Base-by-base conservation (phyloP, 139 green algal genomes). In the Chlorella sp. region DNA sequence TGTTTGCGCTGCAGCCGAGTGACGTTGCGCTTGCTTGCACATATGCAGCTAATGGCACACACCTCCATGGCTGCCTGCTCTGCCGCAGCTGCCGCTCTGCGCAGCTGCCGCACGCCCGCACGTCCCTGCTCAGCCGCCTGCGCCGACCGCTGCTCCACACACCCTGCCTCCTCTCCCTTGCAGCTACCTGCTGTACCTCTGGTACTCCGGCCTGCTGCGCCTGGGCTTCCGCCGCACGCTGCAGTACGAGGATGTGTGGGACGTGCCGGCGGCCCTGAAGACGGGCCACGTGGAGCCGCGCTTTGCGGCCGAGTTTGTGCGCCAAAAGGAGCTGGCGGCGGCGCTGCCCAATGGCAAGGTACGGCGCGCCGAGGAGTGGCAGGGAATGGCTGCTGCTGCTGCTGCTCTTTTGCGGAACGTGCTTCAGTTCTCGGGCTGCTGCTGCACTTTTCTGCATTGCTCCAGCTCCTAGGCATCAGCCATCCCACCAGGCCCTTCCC, bases 221-320 rank as follows among this genome's bases (percentile, higher is more conserved):
- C 78, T 83, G 87, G 83, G 83, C 70, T 88, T 80, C 41, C 63
- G 41, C n/a, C 78, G 62, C 60, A 83, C 83, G 11, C 60, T 91
- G 26, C 78, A 88, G 72, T 91, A 75, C 62, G 78, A 88, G 26
- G 87, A 88, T 57, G 9, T 88, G 55, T 84, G 86, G 60, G 78
- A 75, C 26, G 81, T 56, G 30, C 87, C 83, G 26, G 83, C 83
- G 11, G 78, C 57, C 3, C 70, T 90, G 44, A 76, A 79, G 7
- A 88, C 87, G 0, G 76, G 36, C 9, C 1, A 39, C 17, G 76
- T 86, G 39, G 72, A 87, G 57, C 78, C 83, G 28, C 15, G 21
- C 36, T 91, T 85, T 25, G 41, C 34, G 6, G 71, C 60, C 12
- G 17, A 51, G 25, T 88, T 80, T 26, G 6, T 83, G 39, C 55